These are phyloP conservation scores for Colletotrichum noveboracense DNA, from an alignment of 2,329 filamentous ascomycete genomes.

Conservation along the genomic window DNA sequence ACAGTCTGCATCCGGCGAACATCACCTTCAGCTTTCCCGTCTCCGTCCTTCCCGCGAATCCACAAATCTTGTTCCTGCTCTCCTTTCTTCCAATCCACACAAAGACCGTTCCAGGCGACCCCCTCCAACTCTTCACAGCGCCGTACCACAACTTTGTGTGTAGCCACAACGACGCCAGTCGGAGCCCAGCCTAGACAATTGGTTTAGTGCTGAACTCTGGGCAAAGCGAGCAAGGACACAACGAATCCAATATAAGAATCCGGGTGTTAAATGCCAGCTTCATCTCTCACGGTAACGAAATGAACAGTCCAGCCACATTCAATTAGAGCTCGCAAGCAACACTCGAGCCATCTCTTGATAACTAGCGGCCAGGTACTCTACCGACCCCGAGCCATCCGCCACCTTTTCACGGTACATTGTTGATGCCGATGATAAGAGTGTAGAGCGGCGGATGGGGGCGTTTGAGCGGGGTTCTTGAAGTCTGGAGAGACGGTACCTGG, in stretches of 20 bases:
- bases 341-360: not conserved
- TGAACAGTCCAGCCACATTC: not conserved
- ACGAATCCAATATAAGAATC: not conserved
- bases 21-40: constrained; percentile 7
- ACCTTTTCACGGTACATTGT: not conserved
- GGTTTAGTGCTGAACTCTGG: not conserved
- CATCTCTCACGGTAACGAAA: not conserved
- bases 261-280: not conserved
- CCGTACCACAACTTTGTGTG: not conserved
- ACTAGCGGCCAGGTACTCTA: not conserved
- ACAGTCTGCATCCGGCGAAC: constrained; percentile 16
- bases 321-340: not conserved
- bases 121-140: not conserved
- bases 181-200: not conserved
- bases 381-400: not conserved
- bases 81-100: not conserved
- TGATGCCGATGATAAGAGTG: not conserved
- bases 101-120: not conserved
- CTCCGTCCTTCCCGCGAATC: not conserved
- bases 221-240: not conserved
- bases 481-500: not conserved
- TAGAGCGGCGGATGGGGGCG: not conserved
- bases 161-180: not conserved
- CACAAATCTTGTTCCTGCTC: not conserved
- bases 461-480: not conserved